Evolutionary conservation across 1,139 yeast species (phyloP), one percentile per base, ranked within the genome.

Genomic region (Candida sp.): DNA sequence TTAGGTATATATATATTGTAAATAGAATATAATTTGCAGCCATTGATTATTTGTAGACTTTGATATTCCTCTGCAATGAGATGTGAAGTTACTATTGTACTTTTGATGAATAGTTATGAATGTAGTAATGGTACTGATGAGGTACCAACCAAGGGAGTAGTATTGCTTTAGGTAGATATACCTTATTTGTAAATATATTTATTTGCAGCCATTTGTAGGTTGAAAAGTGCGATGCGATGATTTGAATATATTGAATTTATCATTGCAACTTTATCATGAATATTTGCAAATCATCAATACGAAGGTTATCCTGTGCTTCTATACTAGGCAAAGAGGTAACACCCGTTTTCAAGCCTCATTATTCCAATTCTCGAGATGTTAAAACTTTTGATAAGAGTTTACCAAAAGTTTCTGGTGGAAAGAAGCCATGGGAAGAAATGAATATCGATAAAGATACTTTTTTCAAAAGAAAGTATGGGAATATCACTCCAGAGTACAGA

Each of bases 121-220:
- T 15, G 93, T 6, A 75, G 79, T 53, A 89, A 89, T 35, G 99
- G 98, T 25, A 81, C 84, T 22, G 74, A 89, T 57, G 99, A 93
- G 50, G 89, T 93, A 40, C 99, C 99, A 22, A 86, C 96, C 47
- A 93, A 99, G 22, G 93, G 93, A 67, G 99, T 99, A 41, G 99
- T 93, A 6, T 73, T 93, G 42, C 81, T 81, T 59, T 82, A 57
- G 47, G 11, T 25, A 25, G 7, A 25, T 25, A 25, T 11, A 7
- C 3, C 2, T 3, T 25, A 11, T 25, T 8, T 7, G 11, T 25
- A 21, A 19, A 33, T 4, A 5, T 5, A 15, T 15, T 11, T 33
- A 11, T 33, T 9, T 22, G 12, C 19, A 27, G 34, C 35, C 34
- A 12, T 32, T 32, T 32, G 11, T 32, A 6, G 11, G 11, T 12